phyloP scores from a whole-genome alignment of 208 protist species.

The Crithidia mellificae region DNA sequence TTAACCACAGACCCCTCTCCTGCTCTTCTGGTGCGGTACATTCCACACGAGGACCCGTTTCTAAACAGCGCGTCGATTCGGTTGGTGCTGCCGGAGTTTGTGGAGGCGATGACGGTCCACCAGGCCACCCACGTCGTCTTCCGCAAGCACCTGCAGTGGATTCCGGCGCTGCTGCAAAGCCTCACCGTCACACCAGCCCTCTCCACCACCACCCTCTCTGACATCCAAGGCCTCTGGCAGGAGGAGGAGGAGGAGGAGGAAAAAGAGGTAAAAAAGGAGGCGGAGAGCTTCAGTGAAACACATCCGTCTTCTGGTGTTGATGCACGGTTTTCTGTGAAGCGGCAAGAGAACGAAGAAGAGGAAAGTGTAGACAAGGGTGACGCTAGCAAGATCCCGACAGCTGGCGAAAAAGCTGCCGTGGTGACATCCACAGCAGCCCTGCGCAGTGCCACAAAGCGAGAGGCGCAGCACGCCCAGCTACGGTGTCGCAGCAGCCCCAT shows the following conservation, averaged over 20 bases:
- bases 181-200: conserved; percentile 42
- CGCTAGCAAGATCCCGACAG: too few relatives aligned
- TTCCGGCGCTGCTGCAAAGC: conserved; percentile 36
- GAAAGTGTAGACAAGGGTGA: too few relatives aligned
- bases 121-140: conserved; percentile 61
- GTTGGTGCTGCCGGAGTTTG: conserved; percentile 50
- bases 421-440: too few relatives aligned
- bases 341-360: neutral
- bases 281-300: too few relatives aligned
- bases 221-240: conserved; percentile 18
- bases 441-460: too few relatives aligned
- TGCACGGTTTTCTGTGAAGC: too few relatives aligned
- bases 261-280: neutral
- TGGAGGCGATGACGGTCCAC: conserved; percentile 87
- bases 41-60: conserved; percentile 23
- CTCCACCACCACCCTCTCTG: conserved; percentile 12
- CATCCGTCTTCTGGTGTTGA: too few relatives aligned
- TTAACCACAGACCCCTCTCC: conserved; percentile 14
- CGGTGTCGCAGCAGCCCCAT: conserved; percentile 24
- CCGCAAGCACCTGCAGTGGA: conserved; percentile 32
- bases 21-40: conserved; percentile 17
- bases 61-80: conserved; percentile 31
- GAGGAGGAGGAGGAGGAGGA: neutral
- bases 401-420: too few relatives aligned
- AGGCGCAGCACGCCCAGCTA: conserved; percentile 5